A percentile compares a stretch with the other conserved stretches of the same genome.
phyloP scores from a whole-genome alignment of 768 basidiomycete species.

The Suillus variegatus region DNA sequence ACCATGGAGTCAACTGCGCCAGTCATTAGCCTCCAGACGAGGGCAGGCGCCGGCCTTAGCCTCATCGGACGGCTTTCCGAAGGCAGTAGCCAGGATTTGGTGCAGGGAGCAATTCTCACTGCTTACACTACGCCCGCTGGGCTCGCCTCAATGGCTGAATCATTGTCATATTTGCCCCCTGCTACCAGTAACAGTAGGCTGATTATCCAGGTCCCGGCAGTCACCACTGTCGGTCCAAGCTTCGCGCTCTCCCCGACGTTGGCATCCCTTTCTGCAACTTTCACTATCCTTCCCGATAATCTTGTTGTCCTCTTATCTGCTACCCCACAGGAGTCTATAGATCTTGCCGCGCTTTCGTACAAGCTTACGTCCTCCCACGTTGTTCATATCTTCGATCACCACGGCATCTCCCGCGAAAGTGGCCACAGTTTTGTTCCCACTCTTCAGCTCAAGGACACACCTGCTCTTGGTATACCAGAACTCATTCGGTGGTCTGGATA shows the following conservation, averaged over 20 bases:
- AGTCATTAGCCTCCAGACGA: constrained; percentile 74
- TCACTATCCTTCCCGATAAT: constrained; percentile 62
- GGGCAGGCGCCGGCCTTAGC: constrained; percentile 81
- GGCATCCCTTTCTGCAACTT: constrained; percentile 59
- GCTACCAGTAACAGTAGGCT: constrained; percentile 66
- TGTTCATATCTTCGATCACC: constrained; percentile 90
- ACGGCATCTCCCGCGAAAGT: constrained; percentile 75
- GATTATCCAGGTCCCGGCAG: constrained; percentile 81
- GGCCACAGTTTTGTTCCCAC: constrained; percentile 52
- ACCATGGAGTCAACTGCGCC: constrained; percentile 44
- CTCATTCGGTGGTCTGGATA: constrained; percentile 63
- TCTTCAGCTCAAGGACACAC: constrained; percentile 31
- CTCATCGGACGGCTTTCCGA: constrained; percentile 80
- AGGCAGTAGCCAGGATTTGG: constrained; percentile 70
- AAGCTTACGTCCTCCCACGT: constrained; percentile 65
- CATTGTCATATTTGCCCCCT: constrained; percentile 70
- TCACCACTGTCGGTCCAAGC: constrained; percentile 61
- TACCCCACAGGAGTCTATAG: constrained; percentile 79
- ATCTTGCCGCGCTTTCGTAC: constrained; percentile 79
- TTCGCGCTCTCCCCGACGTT: constrained; percentile 80
- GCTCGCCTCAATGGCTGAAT: constrained; percentile 79
- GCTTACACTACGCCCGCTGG: constrained; percentile 86
- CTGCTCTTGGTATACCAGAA: constrained; percentile 41
- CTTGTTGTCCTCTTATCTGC: constrained; percentile 80
- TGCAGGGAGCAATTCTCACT: constrained; percentile 61